Evolutionary conservation across 2,329 filamentous ascomycete species (phyloP), one percentile per base, ranked within the genome.

Genomic region (Alternaria metachromatica): DNA sequence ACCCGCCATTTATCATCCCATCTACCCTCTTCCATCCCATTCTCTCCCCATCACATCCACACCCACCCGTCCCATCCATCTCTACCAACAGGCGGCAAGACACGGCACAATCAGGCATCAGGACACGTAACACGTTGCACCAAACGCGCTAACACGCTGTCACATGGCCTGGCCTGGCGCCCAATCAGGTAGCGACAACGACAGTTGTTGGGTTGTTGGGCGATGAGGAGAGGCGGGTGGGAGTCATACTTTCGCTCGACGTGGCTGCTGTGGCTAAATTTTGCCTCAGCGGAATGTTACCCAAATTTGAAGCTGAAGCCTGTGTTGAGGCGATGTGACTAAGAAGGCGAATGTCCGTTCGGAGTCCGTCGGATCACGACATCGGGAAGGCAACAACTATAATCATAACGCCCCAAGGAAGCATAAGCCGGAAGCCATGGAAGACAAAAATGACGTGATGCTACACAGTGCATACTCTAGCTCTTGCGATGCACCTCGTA

Each of bases 121-220:
- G 41, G 53, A 44, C 55, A 53, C 55, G 45, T 48, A 64, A 43
- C 59, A 57, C 57, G 61, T 53, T 43, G 18, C 55, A 26, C 41
- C 23, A 30, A 49, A 56, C 65, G 50, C 68, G 64, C 64, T 55
- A 59, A 64, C 70, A 64, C 70, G 70, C 41, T 57, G 51, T 71
- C 67, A 72, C 70, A 72, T 70, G 67, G 55, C 50, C 21, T 10
- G 21, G 0, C 2, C 11, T 41, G 8, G 46, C 56, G 41, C 44
- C 64, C 62, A 72, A 67, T 68, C 58, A 64, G 13, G 18, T 45
- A 8, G 49, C 43, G 46, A 18, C 33, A 28, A 51, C 28, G 20
- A 53, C 20, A 25, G 30, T 53, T 25, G 49, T 37, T 51, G 8
- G 49, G 45, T 4, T 41, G 37, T 41, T 41, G n/a, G 37, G 37